A percentile compares a stretch with the other conserved stretches of the same genome.
These are phyloP conservation scores for Dryadomyces quercus-mongolicae DNA, from an alignment of 2,329 filamentous ascomycete species.

Conservation along the genomic window DNA sequence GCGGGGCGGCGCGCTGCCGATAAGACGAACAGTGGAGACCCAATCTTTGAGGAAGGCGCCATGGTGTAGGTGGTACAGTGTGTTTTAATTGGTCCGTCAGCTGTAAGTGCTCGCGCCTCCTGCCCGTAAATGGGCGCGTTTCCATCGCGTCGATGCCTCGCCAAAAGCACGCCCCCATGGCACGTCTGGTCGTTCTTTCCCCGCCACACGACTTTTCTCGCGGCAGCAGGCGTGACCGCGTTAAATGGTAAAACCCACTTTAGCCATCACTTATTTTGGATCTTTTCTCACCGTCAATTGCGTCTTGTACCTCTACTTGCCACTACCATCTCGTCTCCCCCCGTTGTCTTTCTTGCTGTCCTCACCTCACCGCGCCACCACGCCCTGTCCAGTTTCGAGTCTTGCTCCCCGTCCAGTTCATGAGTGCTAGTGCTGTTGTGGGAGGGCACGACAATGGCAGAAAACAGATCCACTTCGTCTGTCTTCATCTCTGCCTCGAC, in stretches of 20 bases:
- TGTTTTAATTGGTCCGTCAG: conserved; percentile 6
- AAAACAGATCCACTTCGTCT: conserved; percentile 6
- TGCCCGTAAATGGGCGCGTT: conserved; percentile 4
- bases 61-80: not conserved
- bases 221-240: conserved; percentile 4
- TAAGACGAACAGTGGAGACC: not conserved
- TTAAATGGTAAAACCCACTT: conserved; percentile 2
- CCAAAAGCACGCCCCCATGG: conserved; percentile 2
- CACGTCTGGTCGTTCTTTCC: conserved; percentile 8
- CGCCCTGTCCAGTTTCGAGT: not conserved
- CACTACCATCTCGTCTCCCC: not conserved
- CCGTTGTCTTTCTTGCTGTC: not conserved
- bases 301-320: not conserved
- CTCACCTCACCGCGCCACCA: not conserved
- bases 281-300: not conserved
- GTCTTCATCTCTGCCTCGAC: conserved; percentile 1
- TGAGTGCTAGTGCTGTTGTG: not conserved
- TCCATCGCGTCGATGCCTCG: conserved; percentile 9
- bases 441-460: conserved; percentile 12
- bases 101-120: conserved; percentile 9
- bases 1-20: conserved; percentile 3
- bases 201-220: conserved; percentile 11
- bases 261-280: not conserved
- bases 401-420: not conserved
- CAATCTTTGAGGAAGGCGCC: not conserved